Conservation (phyloP, 352 stramenopile species). For the Phytophthora nicotianae region DNA sequence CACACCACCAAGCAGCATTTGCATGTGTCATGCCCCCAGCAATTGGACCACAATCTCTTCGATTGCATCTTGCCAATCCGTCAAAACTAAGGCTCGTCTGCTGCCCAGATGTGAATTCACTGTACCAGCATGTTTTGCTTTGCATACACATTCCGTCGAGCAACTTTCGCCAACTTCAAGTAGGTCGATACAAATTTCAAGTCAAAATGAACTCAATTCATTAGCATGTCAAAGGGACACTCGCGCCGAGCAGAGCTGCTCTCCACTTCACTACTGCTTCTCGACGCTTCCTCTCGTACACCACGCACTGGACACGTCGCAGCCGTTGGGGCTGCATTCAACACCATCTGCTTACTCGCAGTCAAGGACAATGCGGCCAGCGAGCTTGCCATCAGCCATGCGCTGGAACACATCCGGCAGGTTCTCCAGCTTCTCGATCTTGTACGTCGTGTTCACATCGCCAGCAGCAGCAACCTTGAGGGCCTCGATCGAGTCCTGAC, state of each 20-base stretch:
- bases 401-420: conserved; percentile 50
- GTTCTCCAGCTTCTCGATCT: conserved; percentile 46
- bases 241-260: conserved; percentile 24
- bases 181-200: conserved; percentile 11
- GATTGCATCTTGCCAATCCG: conserved; percentile 10
- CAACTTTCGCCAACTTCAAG: conserved; percentile 26
- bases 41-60: conserved; percentile 21
- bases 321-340: conserved; percentile 10
- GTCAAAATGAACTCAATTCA: conserved; percentile 19
- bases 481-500: conserved; percentile 58
- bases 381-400: conserved; percentile 45
- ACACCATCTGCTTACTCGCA: conserved; percentile 14
- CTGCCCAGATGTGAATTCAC: not conserved
- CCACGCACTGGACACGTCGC: conserved; percentile 16
- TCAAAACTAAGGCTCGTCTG: conserved; percentile 10
- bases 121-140: not conserved
- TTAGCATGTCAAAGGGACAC: conserved; percentile 9
- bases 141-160: conserved; percentile 2
- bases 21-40: conserved; percentile 8
- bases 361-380: conserved; percentile 49
- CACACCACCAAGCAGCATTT: conserved; percentile 18
- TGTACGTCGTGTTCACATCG: conserved; percentile 51
- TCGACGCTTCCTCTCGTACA: conserved; percentile 12
- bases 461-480: conserved; percentile 52
- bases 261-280: conserved; percentile 35